These are phyloP conservation scores for Psilocybe cyanescens DNA, from an alignment of 768 basidiomycete species.

Conservation along the genomic window DNA sequence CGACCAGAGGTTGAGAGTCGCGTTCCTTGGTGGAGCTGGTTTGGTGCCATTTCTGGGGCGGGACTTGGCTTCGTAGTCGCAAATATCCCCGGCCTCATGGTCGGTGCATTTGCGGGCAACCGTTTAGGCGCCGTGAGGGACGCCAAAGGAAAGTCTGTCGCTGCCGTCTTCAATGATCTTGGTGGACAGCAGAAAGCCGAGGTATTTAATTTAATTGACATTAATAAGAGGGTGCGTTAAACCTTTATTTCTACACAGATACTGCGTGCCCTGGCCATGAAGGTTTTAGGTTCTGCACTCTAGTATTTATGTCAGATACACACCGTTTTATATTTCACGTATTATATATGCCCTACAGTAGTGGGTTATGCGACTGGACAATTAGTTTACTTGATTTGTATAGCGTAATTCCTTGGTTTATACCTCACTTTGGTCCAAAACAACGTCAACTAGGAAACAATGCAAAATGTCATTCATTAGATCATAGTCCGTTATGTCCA, in stretches of 20 bases:
- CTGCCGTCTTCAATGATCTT: slow-evolving; percentile 81
- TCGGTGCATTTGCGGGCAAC: slow-evolving; percentile 89
- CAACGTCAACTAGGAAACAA: no score
- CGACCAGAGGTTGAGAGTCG: slow-evolving; percentile 80
- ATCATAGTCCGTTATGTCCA: no score
- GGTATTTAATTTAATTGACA: slow-evolving; percentile 42
- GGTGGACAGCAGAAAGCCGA: slow-evolving; percentile 85
- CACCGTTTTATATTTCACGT: not conserved
- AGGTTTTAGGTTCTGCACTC: slow-evolving; percentile 73
- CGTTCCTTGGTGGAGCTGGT: slow-evolving; percentile 75
- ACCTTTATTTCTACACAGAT: slow-evolving; percentile 49
- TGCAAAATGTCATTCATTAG: no score
- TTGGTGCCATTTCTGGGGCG: slow-evolving; percentile 75
- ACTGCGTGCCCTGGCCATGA: slow-evolving; percentile 78
- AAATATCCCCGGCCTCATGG: slow-evolving; percentile 84
- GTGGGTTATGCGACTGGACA: not conserved
- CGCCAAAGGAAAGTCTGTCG: slow-evolving; percentile 94
- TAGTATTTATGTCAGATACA: slow-evolving; percentile 4
- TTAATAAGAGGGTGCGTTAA: not conserved
- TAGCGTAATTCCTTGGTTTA: no score
- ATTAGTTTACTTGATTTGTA: not conserved
- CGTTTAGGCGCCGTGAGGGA: slow-evolving; percentile 90
- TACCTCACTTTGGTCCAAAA: no score
- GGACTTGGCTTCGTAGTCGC: slow-evolving; percentile 67
- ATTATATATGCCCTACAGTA: not conserved